These are phyloP conservation scores for Cercospora beticola DNA, from an alignment of 2,329 filamentous ascomycete genomes.

Conservation along the genomic window DNA sequence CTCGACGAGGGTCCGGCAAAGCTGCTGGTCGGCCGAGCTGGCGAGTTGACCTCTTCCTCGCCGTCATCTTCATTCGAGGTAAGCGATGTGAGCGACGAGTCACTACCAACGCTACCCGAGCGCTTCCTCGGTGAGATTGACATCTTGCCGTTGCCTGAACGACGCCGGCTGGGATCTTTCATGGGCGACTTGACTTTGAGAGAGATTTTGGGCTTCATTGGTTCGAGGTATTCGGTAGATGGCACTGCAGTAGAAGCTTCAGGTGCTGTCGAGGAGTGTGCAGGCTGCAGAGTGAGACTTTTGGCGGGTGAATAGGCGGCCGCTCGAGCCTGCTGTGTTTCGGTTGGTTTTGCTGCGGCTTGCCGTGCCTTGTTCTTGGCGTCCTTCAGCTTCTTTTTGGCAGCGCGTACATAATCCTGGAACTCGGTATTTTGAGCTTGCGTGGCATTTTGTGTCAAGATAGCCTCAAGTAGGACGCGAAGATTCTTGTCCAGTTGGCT, in stretches of 20 bases:
- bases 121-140: conserved; percentile 32
- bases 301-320: conserved; percentile 21
- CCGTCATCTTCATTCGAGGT: conserved; percentile 36
- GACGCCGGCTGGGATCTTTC: conserved; percentile 23
- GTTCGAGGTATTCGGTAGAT: conserved; percentile 34
- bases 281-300: conserved; percentile 23
- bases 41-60: conserved; percentile 25
- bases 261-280: conserved; percentile 2
- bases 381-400: conserved; percentile 43
- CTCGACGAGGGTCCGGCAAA: conserved; percentile 13
- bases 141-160: conserved; percentile 27
- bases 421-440: conserved; percentile 44
- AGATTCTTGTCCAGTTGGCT: conserved; percentile 41
- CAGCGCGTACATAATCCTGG: conserved; percentile 44
- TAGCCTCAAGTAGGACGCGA: conserved; percentile 44
- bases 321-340: conserved; percentile 30
- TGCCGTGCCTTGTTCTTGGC: conserved; percentile 34
- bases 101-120: conserved; percentile 28
- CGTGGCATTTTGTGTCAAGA: conserved; percentile 44
- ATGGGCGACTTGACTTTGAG: conserved; percentile 35
- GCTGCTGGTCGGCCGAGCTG: conserved; percentile 13
- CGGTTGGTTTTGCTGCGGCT: conserved; percentile 37
- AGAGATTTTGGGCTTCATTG: conserved; percentile 33
- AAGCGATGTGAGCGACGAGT: conserved; percentile 39
- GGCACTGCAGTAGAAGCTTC: conserved; percentile 28